Conservation (phyloP, 169 alveolate species). For the Amoebophrya sp. region DNA sequence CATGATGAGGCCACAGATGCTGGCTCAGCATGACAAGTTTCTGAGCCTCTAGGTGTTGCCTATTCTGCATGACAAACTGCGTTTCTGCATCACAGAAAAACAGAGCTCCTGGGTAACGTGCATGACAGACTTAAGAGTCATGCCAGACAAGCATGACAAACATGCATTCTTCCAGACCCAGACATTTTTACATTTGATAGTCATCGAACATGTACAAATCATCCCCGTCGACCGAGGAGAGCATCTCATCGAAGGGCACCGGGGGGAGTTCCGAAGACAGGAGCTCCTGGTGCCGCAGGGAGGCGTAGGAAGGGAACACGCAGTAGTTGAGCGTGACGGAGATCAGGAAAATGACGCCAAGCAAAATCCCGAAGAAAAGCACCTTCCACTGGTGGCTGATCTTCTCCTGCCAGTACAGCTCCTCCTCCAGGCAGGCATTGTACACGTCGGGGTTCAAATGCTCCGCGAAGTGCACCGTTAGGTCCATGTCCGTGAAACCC, state of each 20-base stretch:
- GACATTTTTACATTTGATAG: too few relatives aligned
- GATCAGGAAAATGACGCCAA: background rate
- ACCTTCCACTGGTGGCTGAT: background rate
- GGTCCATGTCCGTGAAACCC: background rate
- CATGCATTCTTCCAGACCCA: too few relatives aligned
- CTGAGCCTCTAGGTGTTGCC: too few relatives aligned
- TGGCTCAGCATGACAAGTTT: too few relatives aligned
- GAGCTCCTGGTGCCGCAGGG: background rate
- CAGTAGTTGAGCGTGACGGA: background rate
- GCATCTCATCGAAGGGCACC: background rate
- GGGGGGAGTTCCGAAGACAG: background rate
- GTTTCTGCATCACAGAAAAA: too few relatives aligned
- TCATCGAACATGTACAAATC: too few relatives aligned
- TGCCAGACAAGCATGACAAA: too few relatives aligned
- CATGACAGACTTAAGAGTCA: too few relatives aligned
- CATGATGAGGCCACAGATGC: too few relatives aligned
- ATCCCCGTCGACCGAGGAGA: background rate
- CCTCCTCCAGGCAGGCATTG: background rate
- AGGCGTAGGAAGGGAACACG: background rate
- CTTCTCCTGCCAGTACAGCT: background rate
- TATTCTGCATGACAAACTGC: too few relatives aligned
- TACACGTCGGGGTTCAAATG: background rate
- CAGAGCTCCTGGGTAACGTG: too few relatives aligned
- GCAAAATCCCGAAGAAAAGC: background rate
- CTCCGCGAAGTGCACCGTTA: background rate